These are phyloP conservation scores for Ascosphaera apis DNA, from an alignment of 2,329 filamentous ascomycete species.

Conservation along the genomic window DNA sequence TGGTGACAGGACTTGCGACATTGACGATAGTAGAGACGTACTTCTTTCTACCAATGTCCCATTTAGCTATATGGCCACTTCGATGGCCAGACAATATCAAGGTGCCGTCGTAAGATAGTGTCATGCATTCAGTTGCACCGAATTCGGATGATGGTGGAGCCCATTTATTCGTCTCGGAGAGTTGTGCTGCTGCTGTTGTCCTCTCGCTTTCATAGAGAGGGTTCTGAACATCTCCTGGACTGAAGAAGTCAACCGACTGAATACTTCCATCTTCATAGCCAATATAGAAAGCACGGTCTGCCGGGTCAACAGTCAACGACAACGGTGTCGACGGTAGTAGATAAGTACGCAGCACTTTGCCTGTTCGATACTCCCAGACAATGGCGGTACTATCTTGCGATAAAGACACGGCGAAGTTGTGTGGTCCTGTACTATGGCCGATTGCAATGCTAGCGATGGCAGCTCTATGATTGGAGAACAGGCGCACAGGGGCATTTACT, in stretches of 20 bases:
- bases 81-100: slow-evolving; percentile 58
- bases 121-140: slow-evolving; percentile 44
- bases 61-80: slow-evolving; percentile 54
- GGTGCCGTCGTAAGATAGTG: slow-evolving; percentile 62
- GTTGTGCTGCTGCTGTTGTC: slow-evolving; percentile 19
- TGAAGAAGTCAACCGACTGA: slow-evolving; percentile 55
- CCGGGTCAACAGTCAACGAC: slow-evolving; percentile 56
- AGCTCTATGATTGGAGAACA: slow-evolving; percentile 47
- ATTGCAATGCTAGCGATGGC: slow-evolving; percentile 25
- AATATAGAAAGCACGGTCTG: slow-evolving; percentile 59
- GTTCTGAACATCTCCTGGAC: slow-evolving; percentile 21
- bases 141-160: slow-evolving; percentile 36
- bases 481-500: slow-evolving; percentile 45
- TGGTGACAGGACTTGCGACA: slow-evolving; percentile 63
- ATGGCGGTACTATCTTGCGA: slow-evolving; percentile 75
- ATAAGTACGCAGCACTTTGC: slow-evolving; percentile 55
- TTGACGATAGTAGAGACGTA: slow-evolving; percentile 45
- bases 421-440: slow-evolving; percentile 46
- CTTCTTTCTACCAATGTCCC: slow-evolving; percentile 52
- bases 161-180: slow-evolving; percentile 20
- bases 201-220: slow-evolving; percentile 14
- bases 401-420: slow-evolving; percentile 63
- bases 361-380: slow-evolving; percentile 76
- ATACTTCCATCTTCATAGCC: slow-evolving; percentile 61
- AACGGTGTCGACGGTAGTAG: slow-evolving; percentile 52